phyloP scores from a whole-genome alignment of 371 early-diverging fungal species.

The Circinella minor region DNA sequence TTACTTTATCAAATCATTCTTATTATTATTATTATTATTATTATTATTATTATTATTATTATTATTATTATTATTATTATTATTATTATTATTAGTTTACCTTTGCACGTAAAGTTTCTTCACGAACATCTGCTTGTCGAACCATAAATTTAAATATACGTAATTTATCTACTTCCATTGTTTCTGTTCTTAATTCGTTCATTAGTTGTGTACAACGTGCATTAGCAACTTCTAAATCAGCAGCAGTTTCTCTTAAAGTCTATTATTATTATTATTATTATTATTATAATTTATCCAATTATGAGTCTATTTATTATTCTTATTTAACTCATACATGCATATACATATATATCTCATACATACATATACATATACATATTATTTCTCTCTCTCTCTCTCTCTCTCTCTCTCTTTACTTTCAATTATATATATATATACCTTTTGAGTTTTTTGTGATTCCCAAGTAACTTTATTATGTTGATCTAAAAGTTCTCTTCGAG shows the following conservation, averaged over 20 bases:
- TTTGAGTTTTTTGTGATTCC: conserved; percentile 50
- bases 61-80: too few relatives aligned
- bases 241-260: conserved; percentile 38
- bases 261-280: conserved; percentile 3
- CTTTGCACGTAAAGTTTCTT: conserved; percentile 42
- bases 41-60: too few relatives aligned
- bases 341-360: too few relatives aligned
- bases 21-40: too few relatives aligned
- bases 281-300: background rate
- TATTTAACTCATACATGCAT: too few relatives aligned
- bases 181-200: conserved; percentile 36
- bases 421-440: conserved; percentile 27
- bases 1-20: background rate
- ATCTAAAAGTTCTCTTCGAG: conserved; percentile 31
- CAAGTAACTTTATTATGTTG: conserved; percentile 34
- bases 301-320: too few relatives aligned
- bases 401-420: background rate
- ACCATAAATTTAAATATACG: conserved; percentile 50
- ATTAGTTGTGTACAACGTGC: conserved; percentile 38
- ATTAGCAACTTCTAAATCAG: conserved; percentile 42
- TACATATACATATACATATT: too few relatives aligned
- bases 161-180: conserved; percentile 44
- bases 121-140: conserved; percentile 48
- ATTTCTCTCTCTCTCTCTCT: too few relatives aligned
- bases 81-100: conserved; percentile 23